These are phyloP conservation scores for Amborella trichopoda DNA, from an alignment of 164 flowering plant genomes.

Conservation along the genomic window DNA sequence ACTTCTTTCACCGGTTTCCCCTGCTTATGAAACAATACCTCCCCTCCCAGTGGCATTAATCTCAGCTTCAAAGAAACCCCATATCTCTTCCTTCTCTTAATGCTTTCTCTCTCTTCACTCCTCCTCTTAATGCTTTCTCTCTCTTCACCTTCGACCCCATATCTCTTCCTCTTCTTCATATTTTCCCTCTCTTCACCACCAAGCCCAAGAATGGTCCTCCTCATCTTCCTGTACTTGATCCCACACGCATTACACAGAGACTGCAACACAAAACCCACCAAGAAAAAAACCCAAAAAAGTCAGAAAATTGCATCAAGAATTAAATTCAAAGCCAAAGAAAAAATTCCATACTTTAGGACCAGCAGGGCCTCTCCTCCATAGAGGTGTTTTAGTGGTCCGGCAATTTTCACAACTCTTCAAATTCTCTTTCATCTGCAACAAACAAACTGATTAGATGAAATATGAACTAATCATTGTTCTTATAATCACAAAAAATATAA, in stretches of 20 bases:
- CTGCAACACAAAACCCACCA: slow-evolving; percentile 22
- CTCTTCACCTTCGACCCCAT: no score
- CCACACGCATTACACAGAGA: slow-evolving; percentile 86
- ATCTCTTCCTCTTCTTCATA: no score
- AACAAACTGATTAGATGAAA: no score
- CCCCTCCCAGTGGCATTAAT: slow-evolving; percentile 22
- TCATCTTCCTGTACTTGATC: slow-evolving; percentile 60
- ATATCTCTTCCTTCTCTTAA: slow-evolving; percentile 3
- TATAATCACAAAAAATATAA: no score
- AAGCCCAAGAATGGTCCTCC: slow-evolving; percentile 33
- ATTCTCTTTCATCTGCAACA: no score
- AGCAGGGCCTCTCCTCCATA: slow-evolving; percentile 78
- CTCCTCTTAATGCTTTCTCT: no score
- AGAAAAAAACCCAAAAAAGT: background rate
- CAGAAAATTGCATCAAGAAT: no score
- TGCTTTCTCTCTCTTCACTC: slow-evolving; percentile 17
- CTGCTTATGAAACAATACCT: no score
- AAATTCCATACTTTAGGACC: slow-evolving; percentile 89
- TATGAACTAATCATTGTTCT: no score
- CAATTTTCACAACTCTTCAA: slow-evolving; percentile 76
- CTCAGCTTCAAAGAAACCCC: slow-evolving; percentile 20
- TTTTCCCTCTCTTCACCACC: no score
- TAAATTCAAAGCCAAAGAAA: no score
- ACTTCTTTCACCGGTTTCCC: no score
- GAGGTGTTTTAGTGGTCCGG: slow-evolving; percentile 62